Evolutionary conservation across 176 grass and related monocot species (phyloP), one percentile per base, ranked within the genome.

Genomic region (Poa annua): DNA sequence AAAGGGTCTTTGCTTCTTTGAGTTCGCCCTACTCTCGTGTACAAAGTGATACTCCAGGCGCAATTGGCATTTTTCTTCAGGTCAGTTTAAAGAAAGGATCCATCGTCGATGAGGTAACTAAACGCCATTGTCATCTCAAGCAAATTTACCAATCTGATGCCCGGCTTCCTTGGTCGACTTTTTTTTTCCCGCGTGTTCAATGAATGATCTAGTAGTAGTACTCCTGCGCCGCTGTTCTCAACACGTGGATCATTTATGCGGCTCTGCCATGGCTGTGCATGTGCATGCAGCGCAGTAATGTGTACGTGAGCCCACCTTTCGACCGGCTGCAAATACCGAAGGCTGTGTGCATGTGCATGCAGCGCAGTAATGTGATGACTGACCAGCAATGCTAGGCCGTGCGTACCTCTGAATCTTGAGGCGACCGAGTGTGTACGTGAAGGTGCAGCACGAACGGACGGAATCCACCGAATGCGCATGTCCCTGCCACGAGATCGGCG

Each of bases 291-390:
- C 33, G 45, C 73, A 66, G 55, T 42, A n/a, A 36, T 79, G 65
- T 19, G 24, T 48, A 25, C n/a, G 60, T 22, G 74, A 22, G 68
- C 77, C 49, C 77, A 60, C 68, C 12, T 75, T 56, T 38, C 20
- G 66, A 20, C 84, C 35, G 17, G 71, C 66, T 91, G 70, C 67
- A 67, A 86, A 74, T 47, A 64, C 75, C 83, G 66, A 89, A 81
- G 77, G 62, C n/a, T n/a, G n/a, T n/a, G n/a, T n/a, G n/a, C n/a
- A n/a, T n/a, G n/a, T 29, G 29, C 29, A 29, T 29, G 29, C 29
- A 29, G 29, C 29, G 29, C 29, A 29, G 29, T 29, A 29, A 88
- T 65, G 92, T 85, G 89, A 71, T 71, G n/a, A 60, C 52, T 68
- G 86, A 60, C 70, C 54, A 36, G 16, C n/a, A n/a, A n/a, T 47